A percentile compares a stretch with the other conserved stretches of the same genome.
These are phyloP conservation scores for Quercus mongolica DNA, from an alignment of 306 rosid species.

Conservation along the genomic window DNA sequence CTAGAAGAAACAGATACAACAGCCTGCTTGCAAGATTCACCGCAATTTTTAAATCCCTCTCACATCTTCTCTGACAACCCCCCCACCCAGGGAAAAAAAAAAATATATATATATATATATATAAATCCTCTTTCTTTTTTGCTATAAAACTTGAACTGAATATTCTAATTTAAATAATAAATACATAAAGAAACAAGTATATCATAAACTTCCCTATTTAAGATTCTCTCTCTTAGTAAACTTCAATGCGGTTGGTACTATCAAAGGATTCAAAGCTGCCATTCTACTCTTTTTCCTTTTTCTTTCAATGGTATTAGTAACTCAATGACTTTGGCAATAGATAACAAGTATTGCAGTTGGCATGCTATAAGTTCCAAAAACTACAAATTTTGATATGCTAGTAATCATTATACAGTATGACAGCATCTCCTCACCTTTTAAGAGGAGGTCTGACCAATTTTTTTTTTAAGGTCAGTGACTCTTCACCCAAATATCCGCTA, in stretches of 20 bases:
- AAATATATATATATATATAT: no score
- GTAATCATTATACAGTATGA: background rate
- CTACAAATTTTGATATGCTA: background rate
- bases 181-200: no score
- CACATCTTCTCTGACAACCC: no score
- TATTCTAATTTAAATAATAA: no score
- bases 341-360: background rate
- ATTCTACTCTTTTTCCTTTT: background rate
- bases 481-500: background rate
- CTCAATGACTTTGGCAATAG: background rate
- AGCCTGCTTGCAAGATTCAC: no score
- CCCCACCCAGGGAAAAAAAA: no score
- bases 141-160: no score
- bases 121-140: no score
- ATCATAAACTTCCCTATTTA: background rate
- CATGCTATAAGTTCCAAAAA: background rate
- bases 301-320: background rate
- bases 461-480: background rate
- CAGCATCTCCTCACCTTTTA: background rate
- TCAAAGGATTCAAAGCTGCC: background rate
- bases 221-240: background rate
- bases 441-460: background rate
- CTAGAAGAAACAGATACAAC: no score
- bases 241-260: background rate
- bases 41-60: no score